Evolutionary conservation across 352 stramenopile genomes (phyloP), one percentile per base, ranked within the genome.

Genomic region (Aphanomyces invadans): DNA sequence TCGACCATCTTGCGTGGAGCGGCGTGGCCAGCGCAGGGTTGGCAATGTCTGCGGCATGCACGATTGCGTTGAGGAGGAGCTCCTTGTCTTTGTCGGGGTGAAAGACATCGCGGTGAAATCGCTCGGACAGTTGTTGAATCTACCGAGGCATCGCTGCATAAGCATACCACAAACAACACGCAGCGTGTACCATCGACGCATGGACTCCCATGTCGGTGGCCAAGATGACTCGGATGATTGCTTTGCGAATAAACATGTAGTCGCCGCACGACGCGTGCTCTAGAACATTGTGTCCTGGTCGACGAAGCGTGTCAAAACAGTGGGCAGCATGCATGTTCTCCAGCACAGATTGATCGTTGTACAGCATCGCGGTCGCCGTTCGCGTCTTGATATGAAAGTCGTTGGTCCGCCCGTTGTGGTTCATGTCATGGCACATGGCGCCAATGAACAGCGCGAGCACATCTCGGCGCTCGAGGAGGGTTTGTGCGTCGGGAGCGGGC

Each of bases 401-500:
- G 74, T 96, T 96, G 26, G 83, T 95, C 49, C 85, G 78, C 11
- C 81, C 87, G 33, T 92, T 87, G 74, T 96, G 87, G 73, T 90
- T 89, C 72, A 95, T 88, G 42, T 96, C 87, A 68, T 96, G 88
- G 63, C 81, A 88, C 61, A 95, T 87, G 0, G 85, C 80, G 1
- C 80, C 81, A 29, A 96, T 72, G 31, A 95, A 86, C 3, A 95
- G 73, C 17, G 87, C 76, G 52, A 95, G 72, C n/a, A 86, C 63
- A 36, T 93, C 81, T 4, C 73, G 70, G 7, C 64, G 63, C 17
- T 87, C 74, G 19, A 95, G 62, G 23, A 91, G 67, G 12, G 64
- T 54, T 0, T 67, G 15, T 23, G 62, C 31, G 1, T 36, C 29
- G 32, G 15, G 36, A 42, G 19, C 19, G 29, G 73, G 68, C n/a